Base-by-base conservation (phyloP, 2,329 filamentous ascomycete species). In the Xylaria multiplex region DNA sequence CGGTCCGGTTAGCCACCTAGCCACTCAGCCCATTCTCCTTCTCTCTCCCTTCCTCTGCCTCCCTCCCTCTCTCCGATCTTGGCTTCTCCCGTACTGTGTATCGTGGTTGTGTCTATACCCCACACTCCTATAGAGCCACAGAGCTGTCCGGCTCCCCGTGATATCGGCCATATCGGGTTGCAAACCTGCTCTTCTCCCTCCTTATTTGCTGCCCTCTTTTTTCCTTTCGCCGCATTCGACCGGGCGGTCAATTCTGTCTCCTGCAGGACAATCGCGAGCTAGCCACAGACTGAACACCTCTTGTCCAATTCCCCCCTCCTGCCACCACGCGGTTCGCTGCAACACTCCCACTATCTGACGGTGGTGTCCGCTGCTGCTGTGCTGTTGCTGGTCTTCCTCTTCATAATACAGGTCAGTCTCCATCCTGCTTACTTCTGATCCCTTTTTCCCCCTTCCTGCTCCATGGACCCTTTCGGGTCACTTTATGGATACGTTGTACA, bases 381-480 rank as follows among this genome's bases (percentile, higher is more conserved):
- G 58, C 37, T 66, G 64, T 73, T 72, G 68, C 73, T 76, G 72
- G 66, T 61, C 73, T 72, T 74, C 71, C 74, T 77, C 68, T 75
- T 76, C 73, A 72, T 78, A 77, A 75, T 73, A 72, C 75, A 77
- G 74, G 75, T 77, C 70, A 75, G 76, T 77, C 71, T 74, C 68
- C 72, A 68, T 70, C 62, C 64, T 62, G 63, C 65, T 66, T 66
- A 68, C 70, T 67, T 70, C 66, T 68, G 67, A 62, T 9, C 46
- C 64, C 64, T 64, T 67, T 66, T 68, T 61, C 64, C 71, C 66
- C 63, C 67, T 69, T 65, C 65, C 60, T 70, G 65, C 64, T 73
- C 70, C 69, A 78, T 78, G 78, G 77, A 78, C 78, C 77, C 78
- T 73, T 72, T 69, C 67, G 78, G 77, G 77, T 78, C 77, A 69